These are phyloP conservation scores for Thielaviopsis euricoi DNA, from an alignment of 2,329 filamentous ascomycete genomes.

Conservation along the genomic window DNA sequence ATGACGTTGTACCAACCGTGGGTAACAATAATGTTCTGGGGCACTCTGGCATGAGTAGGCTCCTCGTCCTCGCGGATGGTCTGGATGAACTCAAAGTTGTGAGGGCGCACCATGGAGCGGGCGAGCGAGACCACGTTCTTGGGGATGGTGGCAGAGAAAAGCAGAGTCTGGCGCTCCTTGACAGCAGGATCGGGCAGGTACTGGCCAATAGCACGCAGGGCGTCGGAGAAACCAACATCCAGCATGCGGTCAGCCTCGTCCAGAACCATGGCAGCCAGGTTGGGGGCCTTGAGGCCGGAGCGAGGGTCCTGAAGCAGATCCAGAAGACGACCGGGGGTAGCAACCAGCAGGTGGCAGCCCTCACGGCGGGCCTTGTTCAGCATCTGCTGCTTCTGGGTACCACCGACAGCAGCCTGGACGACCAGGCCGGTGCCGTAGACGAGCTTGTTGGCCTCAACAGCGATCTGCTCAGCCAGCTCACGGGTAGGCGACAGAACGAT, in stretches of 20 bases:
- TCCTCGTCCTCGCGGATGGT: constrained; percentile 70
- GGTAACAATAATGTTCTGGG: constrained; percentile 58
- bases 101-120: constrained; percentile 56
- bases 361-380: constrained; percentile 50
- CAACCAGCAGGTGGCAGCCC: constrained; percentile 80
- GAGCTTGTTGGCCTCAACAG: constrained; percentile 59
- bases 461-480: constrained; percentile 68
- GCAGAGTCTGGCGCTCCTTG: constrained; percentile 69
- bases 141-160: constrained; percentile 91
- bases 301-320: constrained; percentile 58
- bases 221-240: constrained; percentile 70
- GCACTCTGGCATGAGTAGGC: constrained; percentile 71
- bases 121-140: constrained; percentile 68
- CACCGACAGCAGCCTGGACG: constrained; percentile 71
- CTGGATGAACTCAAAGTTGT: constrained; percentile 74
- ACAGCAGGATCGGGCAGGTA: constrained; percentile 45
- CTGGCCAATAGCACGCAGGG: constrained; percentile 43
- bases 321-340: constrained; percentile 72
- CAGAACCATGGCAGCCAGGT: constrained; percentile 81
- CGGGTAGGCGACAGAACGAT: constrained; percentile 66
- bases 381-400: constrained; percentile 59
- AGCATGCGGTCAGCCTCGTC: constrained; percentile 98
- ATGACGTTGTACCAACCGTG: constrained; percentile 58
- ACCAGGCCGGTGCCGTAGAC: constrained; percentile 47
- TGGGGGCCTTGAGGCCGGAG: constrained; percentile 51